These are phyloP conservation scores for Schwanniomyces occidentalis DNA, from an alignment of 805 yeast genomes.

Conservation along the genomic window DNA sequence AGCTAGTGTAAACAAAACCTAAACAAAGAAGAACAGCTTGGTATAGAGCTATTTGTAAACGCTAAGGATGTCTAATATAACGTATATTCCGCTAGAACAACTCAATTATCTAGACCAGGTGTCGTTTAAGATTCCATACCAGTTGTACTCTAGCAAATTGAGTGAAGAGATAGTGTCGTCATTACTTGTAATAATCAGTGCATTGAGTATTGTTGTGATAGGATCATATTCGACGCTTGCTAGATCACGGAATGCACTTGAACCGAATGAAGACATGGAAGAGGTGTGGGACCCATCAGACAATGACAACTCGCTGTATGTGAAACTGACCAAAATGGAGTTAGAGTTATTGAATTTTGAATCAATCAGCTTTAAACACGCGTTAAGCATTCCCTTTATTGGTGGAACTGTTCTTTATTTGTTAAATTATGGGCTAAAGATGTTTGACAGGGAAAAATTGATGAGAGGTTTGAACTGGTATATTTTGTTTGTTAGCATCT, in stretches of 20 bases:
- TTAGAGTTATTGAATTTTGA: slow-evolving; percentile 4
- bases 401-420: slow-evolving; percentile 41
- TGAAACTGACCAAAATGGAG: slow-evolving; percentile 4
- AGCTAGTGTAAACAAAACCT: too few relatives aligned
- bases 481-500: slow-evolving; percentile 31
- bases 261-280: slow-evolving; percentile 15
- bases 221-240: slow-evolving; percentile 21
- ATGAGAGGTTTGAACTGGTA: slow-evolving; percentile 34
- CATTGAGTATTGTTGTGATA: slow-evolving; percentile 21
- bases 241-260: slow-evolving; percentile 23
- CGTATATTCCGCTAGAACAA: not conserved
- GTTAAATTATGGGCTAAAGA: slow-evolving; percentile 37
- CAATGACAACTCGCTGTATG: slow-evolving; percentile 13
- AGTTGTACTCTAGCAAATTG: slow-evolving; percentile 1
- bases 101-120: slow-evolving; percentile 3
- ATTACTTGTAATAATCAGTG: slow-evolving; percentile 17
- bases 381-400: slow-evolving; percentile 43
- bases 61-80: not conserved
- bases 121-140: slow-evolving; percentile 1
- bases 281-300: slow-evolving; percentile 20
- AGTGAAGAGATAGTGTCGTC: slow-evolving; percentile 6
- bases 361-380: slow-evolving; percentile 22
- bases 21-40: too few relatives aligned
- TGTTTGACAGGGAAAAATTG: slow-evolving; percentile 29
- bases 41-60: too few relatives aligned